Conservation (phyloP, 1,139 yeast genomes). For the Yueomyces sp. region DNA sequence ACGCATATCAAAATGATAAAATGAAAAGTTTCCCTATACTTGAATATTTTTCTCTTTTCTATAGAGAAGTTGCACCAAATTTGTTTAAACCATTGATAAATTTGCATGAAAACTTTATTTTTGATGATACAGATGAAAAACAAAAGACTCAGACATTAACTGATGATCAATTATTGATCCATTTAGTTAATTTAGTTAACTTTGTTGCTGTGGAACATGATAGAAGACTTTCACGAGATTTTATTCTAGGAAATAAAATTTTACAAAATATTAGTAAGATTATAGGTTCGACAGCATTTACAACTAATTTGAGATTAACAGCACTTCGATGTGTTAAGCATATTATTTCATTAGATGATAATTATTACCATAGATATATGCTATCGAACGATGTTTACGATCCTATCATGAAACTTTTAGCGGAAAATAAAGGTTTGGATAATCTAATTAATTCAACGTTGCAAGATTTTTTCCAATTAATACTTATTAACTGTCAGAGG, state of each 20-base stretch:
- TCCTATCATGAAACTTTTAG: conserved; percentile 39
- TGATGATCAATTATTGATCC: conserved; percentile 41
- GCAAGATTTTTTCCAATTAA: conserved; percentile 51
- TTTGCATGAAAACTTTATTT: conserved; percentile 3
- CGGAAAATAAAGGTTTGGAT: conserved; percentile 38
- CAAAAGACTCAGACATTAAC: conserved; percentile 7
- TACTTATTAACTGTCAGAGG: conserved; percentile 27
- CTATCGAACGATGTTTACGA: conserved; percentile 42
- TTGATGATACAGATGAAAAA: not conserved
- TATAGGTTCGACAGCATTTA: conserved; percentile 23
- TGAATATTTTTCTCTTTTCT: conserved; percentile 49
- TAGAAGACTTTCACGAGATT: conserved; percentile 40
- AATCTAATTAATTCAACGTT: conserved; percentile 68
- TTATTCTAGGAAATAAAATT: conserved; percentile 45
- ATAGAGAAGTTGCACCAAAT: conserved; percentile 44
- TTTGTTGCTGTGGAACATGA: conserved; percentile 60
- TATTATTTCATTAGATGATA: conserved; percentile 49
- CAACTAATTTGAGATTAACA: conserved; percentile 46
- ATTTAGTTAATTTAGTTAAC: conserved; percentile 55
- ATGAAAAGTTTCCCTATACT: conserved; percentile 27
- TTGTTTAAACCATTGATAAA: conserved; percentile 40
- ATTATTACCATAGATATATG: conserved; percentile 42
- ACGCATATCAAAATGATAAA: conserved; percentile 6
- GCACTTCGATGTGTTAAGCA: conserved; percentile 54
- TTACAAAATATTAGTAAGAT: conserved; percentile 42